phyloP scores from a whole-genome alignment of 1,139 yeast genomes.

The Saccharomycopsis phalli region DNA sequence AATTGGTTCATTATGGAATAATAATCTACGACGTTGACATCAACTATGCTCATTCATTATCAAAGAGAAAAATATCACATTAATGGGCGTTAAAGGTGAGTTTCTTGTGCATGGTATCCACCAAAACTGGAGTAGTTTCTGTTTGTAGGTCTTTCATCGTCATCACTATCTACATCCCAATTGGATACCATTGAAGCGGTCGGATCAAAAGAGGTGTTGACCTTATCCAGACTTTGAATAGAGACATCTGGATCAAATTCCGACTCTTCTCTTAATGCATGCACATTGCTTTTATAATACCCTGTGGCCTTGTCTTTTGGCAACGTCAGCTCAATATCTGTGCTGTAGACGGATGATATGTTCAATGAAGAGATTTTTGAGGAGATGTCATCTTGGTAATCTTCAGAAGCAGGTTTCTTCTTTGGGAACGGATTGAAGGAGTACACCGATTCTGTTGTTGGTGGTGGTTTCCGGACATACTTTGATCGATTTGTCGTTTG shows the following conservation, averaged over 20 bases:
- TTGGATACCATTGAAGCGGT: slow-evolving; percentile 5
- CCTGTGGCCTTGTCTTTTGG: slow-evolving; percentile 11
- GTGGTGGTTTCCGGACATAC: slow-evolving; percentile 3
- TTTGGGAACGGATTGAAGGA: slow-evolving; percentile 17
- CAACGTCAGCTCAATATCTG: slow-evolving; percentile 20
- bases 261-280: slow-evolving; percentile 26
- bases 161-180: slow-evolving; percentile 9
- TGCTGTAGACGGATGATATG: slow-evolving; percentile 11
- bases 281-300: slow-evolving; percentile 8
- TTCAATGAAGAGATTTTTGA: slow-evolving; percentile 10
- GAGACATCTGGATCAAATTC: slow-evolving; percentile 35
- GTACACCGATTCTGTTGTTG: background rate
- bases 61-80: too few species aligned
- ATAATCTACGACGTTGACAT: too few species aligned
- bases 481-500: background rate
- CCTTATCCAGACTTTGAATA: slow-evolving; percentile 41
- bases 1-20: too few species aligned
- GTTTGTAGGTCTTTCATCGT: background rate
- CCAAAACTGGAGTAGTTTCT: slow-evolving; percentile 3
- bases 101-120: background rate
- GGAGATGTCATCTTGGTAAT: slow-evolving; percentile 7
- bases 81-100: too few species aligned
- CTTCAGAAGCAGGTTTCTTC: slow-evolving; percentile 15
- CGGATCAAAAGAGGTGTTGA: slow-evolving; percentile 5
- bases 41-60: too few species aligned